phyloP scores from a whole-genome alignment of 2,329 filamentous ascomycete species.

The Colletotrichum horii region DNA sequence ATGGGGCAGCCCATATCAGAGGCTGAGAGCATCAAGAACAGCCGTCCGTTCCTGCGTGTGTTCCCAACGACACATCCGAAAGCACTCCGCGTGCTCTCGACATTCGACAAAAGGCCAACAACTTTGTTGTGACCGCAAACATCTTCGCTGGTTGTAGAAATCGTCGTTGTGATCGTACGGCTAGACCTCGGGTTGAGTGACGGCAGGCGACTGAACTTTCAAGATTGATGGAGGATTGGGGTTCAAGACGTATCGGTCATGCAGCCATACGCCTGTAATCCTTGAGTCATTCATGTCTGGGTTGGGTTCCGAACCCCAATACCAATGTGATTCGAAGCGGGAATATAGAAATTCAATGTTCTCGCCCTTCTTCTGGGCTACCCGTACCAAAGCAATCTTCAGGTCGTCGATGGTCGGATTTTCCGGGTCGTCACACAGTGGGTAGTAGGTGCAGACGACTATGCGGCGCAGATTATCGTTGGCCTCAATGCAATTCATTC shows the following conservation, averaged over 20 bases:
- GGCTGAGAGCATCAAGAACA: neutral
- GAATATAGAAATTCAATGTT: no score
- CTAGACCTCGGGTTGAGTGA: neutral
- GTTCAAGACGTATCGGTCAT: no score
- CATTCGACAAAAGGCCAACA: neutral
- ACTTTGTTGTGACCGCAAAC: neutral
- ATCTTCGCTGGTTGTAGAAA: neutral
- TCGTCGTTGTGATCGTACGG: neutral
- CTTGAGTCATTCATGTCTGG: no score
- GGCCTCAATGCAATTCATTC: neutral
- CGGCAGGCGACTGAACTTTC: neutral
- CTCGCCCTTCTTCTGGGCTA: neutral
- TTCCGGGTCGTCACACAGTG: no score
- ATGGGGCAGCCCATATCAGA: neutral
- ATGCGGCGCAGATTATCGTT: neutral
- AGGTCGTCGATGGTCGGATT: neutral
- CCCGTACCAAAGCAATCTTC: neutral
- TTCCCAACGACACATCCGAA: neutral
- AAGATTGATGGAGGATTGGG: neutral
- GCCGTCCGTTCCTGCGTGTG: neutral
- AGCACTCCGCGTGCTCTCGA: neutral
- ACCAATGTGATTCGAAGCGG: no score
- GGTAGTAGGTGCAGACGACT: neutral
- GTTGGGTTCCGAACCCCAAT: no score
- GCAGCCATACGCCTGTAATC: no score